Base-by-base conservation (phyloP, 2,329 filamentous ascomycete species). In the Macrophomina tecta region DNA sequence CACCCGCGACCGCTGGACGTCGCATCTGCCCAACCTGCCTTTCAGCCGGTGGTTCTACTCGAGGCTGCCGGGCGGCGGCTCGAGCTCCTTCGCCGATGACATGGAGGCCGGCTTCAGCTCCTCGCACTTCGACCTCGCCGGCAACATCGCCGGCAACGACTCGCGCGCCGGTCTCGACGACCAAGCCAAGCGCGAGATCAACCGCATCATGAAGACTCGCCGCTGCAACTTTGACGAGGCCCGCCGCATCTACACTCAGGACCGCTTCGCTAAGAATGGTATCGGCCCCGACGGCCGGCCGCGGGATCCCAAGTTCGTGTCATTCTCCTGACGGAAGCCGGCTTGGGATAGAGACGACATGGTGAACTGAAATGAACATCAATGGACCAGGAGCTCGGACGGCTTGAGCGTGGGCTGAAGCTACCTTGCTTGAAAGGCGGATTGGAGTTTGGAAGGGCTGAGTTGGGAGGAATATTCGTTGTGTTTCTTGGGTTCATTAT, bases 291-390 rank as follows among this genome's bases (percentile, higher is more conserved):
- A 99, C 79, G 95, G 95, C 4, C 82, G 90, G 72, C 95, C 95
- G 69, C 86, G 89, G 76, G 94, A 98, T 82, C 93, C 94, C 69
- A 97, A 97, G 83, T 97, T 97, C 76, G 93, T 98, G 68, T 96
- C 92, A 76, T 98, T 98, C 80, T 92, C 90, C 68, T 91, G 76
- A 85, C 36, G 18, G 34, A 32, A 23, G 23, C 2, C 23, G 23
- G 23, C 23, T 23, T 23, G 8, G 23, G 32, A 16, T 8, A 23
- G 40, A 46, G 40, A 48, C 3, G 23, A 23, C 23, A 23, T 23
- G 23, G 23, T 23, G 14, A 62, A 40, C 7, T 3, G 5, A 48
- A 49, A 48, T 14, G 16, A 62, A 9, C 30, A 49, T 40, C 30
- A 30, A 52, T 23, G 5, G 45, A 30, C 58, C 16, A 40, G 23